Evolutionary conservation across 176 grass and related monocot species (phyloP), one percentile per base, ranked within the genome.

Genomic region (Coix lacrymajobi): DNA sequence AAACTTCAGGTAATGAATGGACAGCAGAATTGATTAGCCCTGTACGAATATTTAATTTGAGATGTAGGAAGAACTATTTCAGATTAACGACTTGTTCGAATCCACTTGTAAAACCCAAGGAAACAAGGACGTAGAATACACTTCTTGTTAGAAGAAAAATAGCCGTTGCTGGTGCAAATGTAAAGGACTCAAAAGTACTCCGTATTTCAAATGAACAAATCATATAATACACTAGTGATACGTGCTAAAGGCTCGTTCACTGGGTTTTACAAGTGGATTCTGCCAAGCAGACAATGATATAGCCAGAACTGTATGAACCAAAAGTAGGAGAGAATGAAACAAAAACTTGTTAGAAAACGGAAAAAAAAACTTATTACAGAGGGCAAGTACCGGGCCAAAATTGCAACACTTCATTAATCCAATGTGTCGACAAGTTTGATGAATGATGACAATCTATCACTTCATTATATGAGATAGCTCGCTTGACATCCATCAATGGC

Each of bases 401-500:
- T 20, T 34, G 49, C 17, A 61, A 71, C 4, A 58, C 20, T 14
- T 66, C 17, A 58, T 74, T 84, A 32, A 22, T 62, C 29, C 17
- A 12, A 13, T 25, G 11, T 25, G 11, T 29, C n/a, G 43, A 41
- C 51, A 83, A 56, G 41, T 83, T 60, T 78, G 73, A 67, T 70
- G 80, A 65, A 78, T 33, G 19, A 66, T 39, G 51, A 75, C n/a
- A 37, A 66, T 41, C 34, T 31, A 64, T n/a, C n/a, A n/a, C n/a
- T n/a, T n/a, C n/a, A n/a, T n/a, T n/a, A n/a, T n/a, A n/a, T 71
- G 31, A 7, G 32, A 17, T 34, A 56, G 56, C 8, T n/a, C n/a
- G n/a, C n/a, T 11, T 30, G 54, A 26, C 10, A 72, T 56, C 12
- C 3, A 38, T 94, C 79, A 93, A 82, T 93, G 88, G 51, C 78